A percentile compares a stretch with the other conserved stretches of the same genome.
Conservation (phyloP, 352 stramenopile genomes). For the Phytophthora megakarya region DNA sequence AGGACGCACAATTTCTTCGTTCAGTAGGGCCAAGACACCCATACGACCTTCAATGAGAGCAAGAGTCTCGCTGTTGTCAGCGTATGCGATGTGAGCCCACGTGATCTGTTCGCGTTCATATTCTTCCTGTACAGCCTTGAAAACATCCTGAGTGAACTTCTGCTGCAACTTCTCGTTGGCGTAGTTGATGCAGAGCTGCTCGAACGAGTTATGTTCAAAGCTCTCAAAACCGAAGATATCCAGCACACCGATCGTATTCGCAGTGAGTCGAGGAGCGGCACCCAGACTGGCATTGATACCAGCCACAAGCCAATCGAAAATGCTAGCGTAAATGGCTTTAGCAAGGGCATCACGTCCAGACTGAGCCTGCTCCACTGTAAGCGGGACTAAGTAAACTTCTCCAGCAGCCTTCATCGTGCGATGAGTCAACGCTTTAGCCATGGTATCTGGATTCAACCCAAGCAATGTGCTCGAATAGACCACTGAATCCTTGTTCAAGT, state of each 20-base stretch:
- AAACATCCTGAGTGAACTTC: constrained; percentile 83
- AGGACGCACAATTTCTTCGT: constrained; percentile 85
- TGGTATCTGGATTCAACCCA: constrained; percentile 49
- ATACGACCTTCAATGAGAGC: constrained; percentile 77
- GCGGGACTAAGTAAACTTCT: constrained; percentile 67
- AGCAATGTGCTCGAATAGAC: constrained; percentile 53
- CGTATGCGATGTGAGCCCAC: constrained; percentile 83
- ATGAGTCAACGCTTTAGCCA: constrained; percentile 63
- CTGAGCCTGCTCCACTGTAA: constrained; percentile 67
- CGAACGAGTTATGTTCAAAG: constrained; percentile 91
- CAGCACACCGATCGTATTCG: constrained; percentile 77
- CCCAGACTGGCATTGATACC: constrained; percentile 83
- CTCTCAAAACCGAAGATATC: constrained; percentile 93
- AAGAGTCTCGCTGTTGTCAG: constrained; percentile 81
- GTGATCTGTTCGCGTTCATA: constrained; percentile 71
- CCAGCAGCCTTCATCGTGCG: constrained; percentile 75
- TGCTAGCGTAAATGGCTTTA: constrained; percentile 94
- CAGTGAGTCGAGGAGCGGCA: constrained; percentile 24
- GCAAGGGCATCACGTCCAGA: constrained; percentile 92
- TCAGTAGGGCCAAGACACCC: constrained; percentile 80
- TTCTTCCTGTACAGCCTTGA: constrained; percentile 69
- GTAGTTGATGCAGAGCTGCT: constrained; percentile 97
- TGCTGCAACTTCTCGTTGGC: constrained; percentile 94
- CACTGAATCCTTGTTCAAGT: constrained; percentile 43
- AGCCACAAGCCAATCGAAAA: constrained; percentile 97